Conservation (phyloP, 2,329 filamentous ascomycete species). For the Fusarium oxysporum region DNA sequence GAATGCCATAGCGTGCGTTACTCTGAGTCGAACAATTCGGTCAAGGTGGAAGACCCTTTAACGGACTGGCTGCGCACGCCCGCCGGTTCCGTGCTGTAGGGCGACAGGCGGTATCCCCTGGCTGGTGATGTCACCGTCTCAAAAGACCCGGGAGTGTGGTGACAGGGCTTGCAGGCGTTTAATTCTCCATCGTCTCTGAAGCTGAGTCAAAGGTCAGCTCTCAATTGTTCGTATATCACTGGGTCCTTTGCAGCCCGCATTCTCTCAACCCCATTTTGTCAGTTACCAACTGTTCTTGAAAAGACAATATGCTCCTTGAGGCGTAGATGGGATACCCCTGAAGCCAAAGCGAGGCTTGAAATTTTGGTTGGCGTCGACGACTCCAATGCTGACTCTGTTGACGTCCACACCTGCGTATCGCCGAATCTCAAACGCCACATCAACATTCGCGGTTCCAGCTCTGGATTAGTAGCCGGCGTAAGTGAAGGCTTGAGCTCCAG, state of each 20-base stretch:
- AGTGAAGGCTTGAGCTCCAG: constrained; percentile 35
- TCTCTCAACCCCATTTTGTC: background rate
- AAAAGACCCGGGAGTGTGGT: constrained; percentile 39
- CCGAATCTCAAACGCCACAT: constrained; percentile 41
- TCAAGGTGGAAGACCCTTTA: constrained; percentile 30
- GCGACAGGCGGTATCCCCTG: constrained; percentile 30
- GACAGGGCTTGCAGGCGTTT: constrained; percentile 36
- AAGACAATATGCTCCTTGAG: background rate
- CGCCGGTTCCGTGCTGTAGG: constrained; percentile 25
- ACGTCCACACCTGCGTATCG: constrained; percentile 34
- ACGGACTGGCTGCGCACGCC: constrained; percentile 23
- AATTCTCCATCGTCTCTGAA: constrained; percentile 4
- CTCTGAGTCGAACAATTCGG: constrained; percentile 32
- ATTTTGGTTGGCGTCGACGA: constrained; percentile 23
- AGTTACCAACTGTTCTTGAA: background rate
- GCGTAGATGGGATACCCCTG: constrained; percentile 5
- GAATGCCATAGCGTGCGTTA: constrained; percentile 15
- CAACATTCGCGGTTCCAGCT: constrained; percentile 36
- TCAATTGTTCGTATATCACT: background rate
- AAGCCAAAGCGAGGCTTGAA: constrained; percentile 25
- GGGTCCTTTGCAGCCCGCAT: constrained; percentile 3
- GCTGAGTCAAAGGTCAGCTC: constrained; percentile 1
- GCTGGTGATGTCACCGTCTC: constrained; percentile 44
- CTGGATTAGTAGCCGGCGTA: constrained; percentile 21
- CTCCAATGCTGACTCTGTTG: constrained; percentile 31